Evolutionary conservation across 441 rosid genomes (phyloP), one percentile per base, ranked within the genome.

Genomic region (Erodium trifolium): DNA sequence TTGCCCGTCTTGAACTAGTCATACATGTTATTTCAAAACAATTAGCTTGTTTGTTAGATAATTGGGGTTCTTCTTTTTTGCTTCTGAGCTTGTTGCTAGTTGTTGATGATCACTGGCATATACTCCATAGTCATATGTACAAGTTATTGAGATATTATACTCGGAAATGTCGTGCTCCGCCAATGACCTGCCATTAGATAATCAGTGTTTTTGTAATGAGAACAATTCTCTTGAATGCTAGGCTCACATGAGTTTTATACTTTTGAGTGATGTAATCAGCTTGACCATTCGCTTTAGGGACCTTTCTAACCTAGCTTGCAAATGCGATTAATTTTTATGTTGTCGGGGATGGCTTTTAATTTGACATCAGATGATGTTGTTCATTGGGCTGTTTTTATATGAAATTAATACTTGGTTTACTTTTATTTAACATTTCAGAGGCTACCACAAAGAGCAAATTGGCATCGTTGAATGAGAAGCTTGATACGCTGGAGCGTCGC

Each of bases 401-500:
- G 12, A 17, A 17, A 23, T 3, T 5, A 7, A 3, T 57, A 6
- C 23, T 57, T 55, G 17, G 2, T 17, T 17, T 3, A 6, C 27
- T 16, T 55, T 55, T 0, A 57, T 57, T 57, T 18, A 57, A 57
- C 31, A 57, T 57, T 65, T 12, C 77, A 89, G 96, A 92, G 78
- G 86, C 93, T n/a, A 90, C 96, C 0, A 89, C 91, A 16, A 92
- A 92, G 87, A 82, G 86, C 82, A 91, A 91, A 65, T 75, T 91
- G 70, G 91, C 93, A 5, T 71, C 87, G 0, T 71, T 91, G 80
- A 91, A 88, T 72, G 97, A 84, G 80, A 90, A 95, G 78, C 86
- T 95, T 0, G 89, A 95, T 73, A 83, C 88, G 2, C 75, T 95
- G 73, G 99, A 95, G 78, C 96, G 96, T 57, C 94, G 97, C 11